Conservation (phyloP, 2,329 filamentous ascomycete genomes). For the Colletotrichum trifolii region DNA sequence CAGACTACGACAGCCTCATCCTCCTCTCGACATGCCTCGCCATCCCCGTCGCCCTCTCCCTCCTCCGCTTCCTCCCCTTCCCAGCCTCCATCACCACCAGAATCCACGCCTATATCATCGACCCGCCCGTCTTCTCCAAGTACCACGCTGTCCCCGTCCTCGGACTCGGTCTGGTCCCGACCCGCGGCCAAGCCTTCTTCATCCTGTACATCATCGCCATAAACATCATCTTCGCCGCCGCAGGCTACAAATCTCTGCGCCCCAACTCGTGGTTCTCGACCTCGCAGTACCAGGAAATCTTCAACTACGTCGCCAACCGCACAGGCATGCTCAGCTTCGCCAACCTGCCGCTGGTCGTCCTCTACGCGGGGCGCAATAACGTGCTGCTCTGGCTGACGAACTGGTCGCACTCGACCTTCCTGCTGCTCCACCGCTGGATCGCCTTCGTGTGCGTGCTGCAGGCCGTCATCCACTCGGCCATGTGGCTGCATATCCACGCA, state of each 20-base stretch:
- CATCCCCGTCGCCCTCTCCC: slow-evolving; percentile 44
- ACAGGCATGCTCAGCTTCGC: slow-evolving; percentile 48
- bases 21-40: slow-evolving; percentile 39
- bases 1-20: slow-evolving; percentile 37
- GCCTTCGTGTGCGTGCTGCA: slow-evolving; percentile 42
- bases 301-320: slow-evolving; percentile 46
- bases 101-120: slow-evolving; percentile 44
- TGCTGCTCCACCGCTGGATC: slow-evolving; percentile 51
- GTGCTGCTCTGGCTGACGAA: slow-evolving; percentile 48
- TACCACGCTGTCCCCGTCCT: slow-evolving; percentile 40
- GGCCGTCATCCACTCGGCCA: slow-evolving; percentile 46
- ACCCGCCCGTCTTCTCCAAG: slow-evolving; percentile 42
- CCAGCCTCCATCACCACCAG: slow-evolving; percentile 25
- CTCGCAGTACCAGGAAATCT: slow-evolving; percentile 41
- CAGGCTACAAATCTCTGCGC: slow-evolving; percentile 42
- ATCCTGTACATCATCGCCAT: slow-evolving; percentile 52
- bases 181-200: slow-evolving; percentile 55
- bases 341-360: slow-evolving; percentile 45
- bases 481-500: slow-evolving; percentile 39
- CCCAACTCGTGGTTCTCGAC: slow-evolving; percentile 40
- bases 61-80: slow-evolving; percentile 45
- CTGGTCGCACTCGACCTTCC: slow-evolving; percentile 50
- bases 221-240: slow-evolving; percentile 48
- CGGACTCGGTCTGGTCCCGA: slow-evolving; percentile 47
- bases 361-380: slow-evolving; percentile 51